Evolutionary conservation across 495 filamentous ascomycete genomes (phyloP), one percentile per base, ranked within the genome.

Genomic region (Monascus purpureus): DNA sequence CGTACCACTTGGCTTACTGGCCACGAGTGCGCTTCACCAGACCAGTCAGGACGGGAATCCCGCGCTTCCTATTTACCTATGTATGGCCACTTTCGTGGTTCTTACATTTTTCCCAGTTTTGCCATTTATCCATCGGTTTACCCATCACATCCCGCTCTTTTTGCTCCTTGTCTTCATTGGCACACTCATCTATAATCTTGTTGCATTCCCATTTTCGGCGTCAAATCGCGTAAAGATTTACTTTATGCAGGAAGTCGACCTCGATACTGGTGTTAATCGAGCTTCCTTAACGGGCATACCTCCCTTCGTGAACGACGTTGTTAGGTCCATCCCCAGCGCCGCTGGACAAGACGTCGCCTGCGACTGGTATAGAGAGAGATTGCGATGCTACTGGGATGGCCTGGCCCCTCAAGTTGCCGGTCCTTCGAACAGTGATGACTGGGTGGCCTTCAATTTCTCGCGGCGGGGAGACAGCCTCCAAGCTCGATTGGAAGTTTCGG

Each of bases 51-150:
- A 93, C 47, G 84, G 84, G 6, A 75, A 69, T 38, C 62, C 65
- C 17, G 58, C 64, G 28, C 59, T 84, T 20, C 42, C 73, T 29
- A 66, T 84, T 6, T 92, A 93, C 56, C 48, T 93, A 24, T 51
- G 67, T 28, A 70, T 84, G 17, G 72, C 76, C 3, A 38, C 65
- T 25, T 63, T 86, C 32, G 74, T 75, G 4, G 68, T 80, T 6
- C 50, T 94, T 11, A 42, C 94, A 1, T 49, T 97, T n/a, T 58
- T 81, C 2, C 90, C 90, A 0, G 56, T 82, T 9, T 65, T 74
- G 0, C 90, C 90, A 0, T 93, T 87, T 43, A 68, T 93, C 13
- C 88, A 96, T 52, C 79, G 88, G 18, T 73, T 82, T 42, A 83
- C 76, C 8, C 79, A 80, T 43, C 82, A 92, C 37, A 60, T 96